Base-by-base conservation (phyloP, 1,284 basidiomycete genomes). In the Microbotryomycetes sp. region DNA sequence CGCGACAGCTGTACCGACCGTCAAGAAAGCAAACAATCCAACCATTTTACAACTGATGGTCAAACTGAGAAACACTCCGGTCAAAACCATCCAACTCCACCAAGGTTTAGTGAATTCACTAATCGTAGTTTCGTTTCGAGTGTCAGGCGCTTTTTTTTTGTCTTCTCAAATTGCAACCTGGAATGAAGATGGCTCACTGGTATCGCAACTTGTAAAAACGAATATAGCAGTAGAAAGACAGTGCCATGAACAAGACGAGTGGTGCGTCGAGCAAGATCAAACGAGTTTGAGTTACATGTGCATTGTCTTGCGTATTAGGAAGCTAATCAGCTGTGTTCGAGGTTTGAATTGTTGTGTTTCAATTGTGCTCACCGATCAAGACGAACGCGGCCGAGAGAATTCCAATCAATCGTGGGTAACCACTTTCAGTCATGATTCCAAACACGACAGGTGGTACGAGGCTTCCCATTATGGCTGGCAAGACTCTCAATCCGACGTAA, bases 21-120 rank as follows among this genome's bases (percentile, higher is more conserved):
- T 86, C 51, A 86, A 69, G 64, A 98, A 97, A 1, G 92, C 93
- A 66, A 99, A 82, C 59, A 98, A 81, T 54, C 96, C 96, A 70
- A 97, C 97, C 79, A 98, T 94, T 79, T 99, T 99, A 76, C 94
- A 96, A 22, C 90, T 92, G 81, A 97, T 89, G 3, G 93, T 92
- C 75, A 92, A 88, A 31, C 92, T 92, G 81, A 99, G 89, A 74
- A 88, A 91, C 53, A 88, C 81, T 36, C 96, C 96, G 1, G 96
- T 97, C 1, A 87, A 82, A 45, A 88, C 75, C 49, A 98, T 81
- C 96, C 96, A 99, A 51, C 82, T 81, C 92, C 93, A 98, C 96
- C 96, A 99, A 65, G 86, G 82, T 0, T 80, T 78, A 0, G 88
- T 82, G 75, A 93, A 97, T 73, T 91, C 88, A 72, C 90, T 90